Evolutionary conservation across 116 monocot species (phyloP).

Genomic region (Iris pallida): DNA sequence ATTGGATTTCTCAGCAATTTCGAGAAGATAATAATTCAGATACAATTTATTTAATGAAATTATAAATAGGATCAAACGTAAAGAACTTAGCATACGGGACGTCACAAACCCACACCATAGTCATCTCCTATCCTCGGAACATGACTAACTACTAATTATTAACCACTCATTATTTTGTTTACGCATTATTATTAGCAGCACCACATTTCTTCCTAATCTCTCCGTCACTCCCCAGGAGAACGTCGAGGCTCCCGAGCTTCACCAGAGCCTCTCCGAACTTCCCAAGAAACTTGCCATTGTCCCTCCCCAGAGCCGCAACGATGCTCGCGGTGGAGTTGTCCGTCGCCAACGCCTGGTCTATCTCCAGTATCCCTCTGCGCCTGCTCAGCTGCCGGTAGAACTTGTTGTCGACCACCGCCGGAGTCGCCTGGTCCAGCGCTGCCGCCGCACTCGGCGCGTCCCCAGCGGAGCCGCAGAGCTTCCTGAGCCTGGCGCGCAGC

Average conservation of each 20-base stretch:
- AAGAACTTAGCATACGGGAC: too few species aligned
- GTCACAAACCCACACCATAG: too few species aligned
- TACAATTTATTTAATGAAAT: too few species aligned
- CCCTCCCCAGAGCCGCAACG: background rate
- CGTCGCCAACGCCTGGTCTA: conserved; percentile 15
- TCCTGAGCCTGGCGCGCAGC: background rate
- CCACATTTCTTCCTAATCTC: conserved; percentile 18
- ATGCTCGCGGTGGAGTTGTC: background rate
- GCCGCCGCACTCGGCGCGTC: background rate
- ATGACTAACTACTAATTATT: too few species aligned
- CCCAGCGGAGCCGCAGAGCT: background rate
- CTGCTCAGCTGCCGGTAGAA: conserved; percentile 8
- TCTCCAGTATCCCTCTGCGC: conserved; percentile 8
- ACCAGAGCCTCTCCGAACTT: conserved; percentile 28
- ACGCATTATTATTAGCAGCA: background rate
- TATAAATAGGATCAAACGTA: too few species aligned
- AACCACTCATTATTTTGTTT: too few species aligned
- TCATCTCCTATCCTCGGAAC: too few species aligned
- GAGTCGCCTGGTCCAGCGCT: conserved; percentile 7
- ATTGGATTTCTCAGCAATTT: too few species aligned
- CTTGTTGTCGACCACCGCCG: conserved; percentile 14
- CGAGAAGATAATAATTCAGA: too few species aligned
- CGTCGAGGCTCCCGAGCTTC: conserved; percentile 30
- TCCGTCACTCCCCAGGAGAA: conserved; percentile 30
- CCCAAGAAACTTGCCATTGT: background rate